Evolutionary conservation across 1,284 basidiomycete species (phyloP), one percentile per base, ranked within the genome.

Genomic region (Ganoderma lucidum): DNA sequence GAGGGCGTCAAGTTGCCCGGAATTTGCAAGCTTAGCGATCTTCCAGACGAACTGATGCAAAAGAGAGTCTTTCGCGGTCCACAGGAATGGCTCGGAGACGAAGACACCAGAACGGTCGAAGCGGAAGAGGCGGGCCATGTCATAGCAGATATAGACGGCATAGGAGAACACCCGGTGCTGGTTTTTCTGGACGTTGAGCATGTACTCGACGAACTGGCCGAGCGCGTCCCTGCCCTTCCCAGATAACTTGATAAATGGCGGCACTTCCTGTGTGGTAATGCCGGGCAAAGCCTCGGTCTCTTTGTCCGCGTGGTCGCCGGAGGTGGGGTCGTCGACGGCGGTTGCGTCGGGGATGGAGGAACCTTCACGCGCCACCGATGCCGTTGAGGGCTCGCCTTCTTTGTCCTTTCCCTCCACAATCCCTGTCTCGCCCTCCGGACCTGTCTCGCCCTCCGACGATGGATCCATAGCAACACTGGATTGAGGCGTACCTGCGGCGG

Each of bases 31-130:
- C 35, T 68, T 23, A 9, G 67, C 66, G 39, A 69, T 8, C 61
- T 66, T 68, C 67, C 67, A 71, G 51, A 73, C n/a, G 60, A 71
- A 73, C 4, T 15, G 19, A 35, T 64, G 67, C 42, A 73, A 48
- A 8, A 63, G 45, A 0, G 58, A 51, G 17, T 23, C 12, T 14
- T 39, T 41, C n/a, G 30, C 28, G 45, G 53, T 60, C 51, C 63
- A 67, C 30, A 61, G 55, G 44, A 73, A 71, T 28, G 64, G 19
- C 30, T 65, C 58, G 42, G 70, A 41, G 41, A 73, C 60, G 42
- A 67, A 51, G n/a, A 30, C 39, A 12, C 70, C 67, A 3, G 64
- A n/a, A 6, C 62, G 60, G 45, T 73, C 71, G 37, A 53, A 71
- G 51, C 32, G 56, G 60, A n/a, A 23, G 10, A 73, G 62, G 9